Percentiles rank a stretch among this genome's conserved stretches.
phyloP scores from a whole-genome alignment of 2,329 filamentous ascomycete species.

The Fusarium poae region DNA sequence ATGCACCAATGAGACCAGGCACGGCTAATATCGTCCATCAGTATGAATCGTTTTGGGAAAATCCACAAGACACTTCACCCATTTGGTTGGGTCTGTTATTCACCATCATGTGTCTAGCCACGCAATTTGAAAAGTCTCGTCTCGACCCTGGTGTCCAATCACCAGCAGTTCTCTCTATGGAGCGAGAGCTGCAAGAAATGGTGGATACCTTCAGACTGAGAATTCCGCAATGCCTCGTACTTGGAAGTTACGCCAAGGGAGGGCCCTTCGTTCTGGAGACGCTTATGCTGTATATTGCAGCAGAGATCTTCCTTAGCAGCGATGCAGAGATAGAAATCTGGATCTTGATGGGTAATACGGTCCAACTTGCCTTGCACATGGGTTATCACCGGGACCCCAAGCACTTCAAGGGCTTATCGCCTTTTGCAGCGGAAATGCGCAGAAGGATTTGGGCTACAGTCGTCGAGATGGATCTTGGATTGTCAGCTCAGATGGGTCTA shows the following conservation, averaged over 20 bases:
- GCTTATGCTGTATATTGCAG: conserved; percentile 52
- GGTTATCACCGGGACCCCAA: conserved; percentile 61
- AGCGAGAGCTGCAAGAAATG: conserved; percentile 13
- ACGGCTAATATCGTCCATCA: conserved; percentile 16
- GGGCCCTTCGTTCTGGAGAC: conserved; percentile 59
- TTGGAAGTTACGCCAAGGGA: conserved; percentile 58
- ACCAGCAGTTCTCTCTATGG: neutral
- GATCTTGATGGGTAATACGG: conserved; percentile 52
- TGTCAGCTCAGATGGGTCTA: conserved; percentile 61
- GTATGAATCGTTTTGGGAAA: conserved; percentile 61
- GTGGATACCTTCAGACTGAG: conserved; percentile 1
- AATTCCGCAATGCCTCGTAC: conserved; percentile 52
- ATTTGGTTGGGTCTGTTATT: conserved; percentile 64
- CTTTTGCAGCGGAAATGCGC: conserved; percentile 61
- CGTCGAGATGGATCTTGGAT: conserved; percentile 57
- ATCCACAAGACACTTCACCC: conserved; percentile 53
- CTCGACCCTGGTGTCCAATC: conserved; percentile 11
- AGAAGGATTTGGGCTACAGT: conserved; percentile 59
- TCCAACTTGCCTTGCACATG: conserved; percentile 56
- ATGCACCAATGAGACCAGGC: too few species aligned
- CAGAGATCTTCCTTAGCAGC: conserved; percentile 49
- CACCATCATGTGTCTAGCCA: conserved; percentile 59
- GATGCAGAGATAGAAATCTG: conserved; percentile 54
- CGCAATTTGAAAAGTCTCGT: conserved; percentile 28
- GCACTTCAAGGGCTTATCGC: conserved; percentile 57